Base-by-base conservation (phyloP, 2,329 filamentous ascomycete genomes). In the Tolypocladium nubicola region DNA sequence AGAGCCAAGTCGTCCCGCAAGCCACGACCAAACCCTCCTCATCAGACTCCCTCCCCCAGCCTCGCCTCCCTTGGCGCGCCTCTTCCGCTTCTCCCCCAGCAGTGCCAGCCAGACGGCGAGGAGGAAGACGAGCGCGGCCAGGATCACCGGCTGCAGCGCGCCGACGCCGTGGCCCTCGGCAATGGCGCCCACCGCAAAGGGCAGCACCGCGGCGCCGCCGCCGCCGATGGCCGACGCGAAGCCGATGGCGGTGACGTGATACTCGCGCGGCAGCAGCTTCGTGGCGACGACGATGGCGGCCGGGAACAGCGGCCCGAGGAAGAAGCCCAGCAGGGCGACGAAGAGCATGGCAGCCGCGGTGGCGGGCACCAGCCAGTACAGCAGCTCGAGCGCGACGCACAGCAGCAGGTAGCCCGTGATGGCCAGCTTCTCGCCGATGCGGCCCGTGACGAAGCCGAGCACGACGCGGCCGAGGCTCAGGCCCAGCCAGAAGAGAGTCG, bases 401-500 rank as follows among this genome's bases (percentile, higher is more conserved):
- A 85, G 67, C 4, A 80, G 65, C 9, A 93, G 77, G 68, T 94
- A 95, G 13, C 75, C 67, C 7, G 77, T 70, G 55, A 87, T 80
- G 43, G 84, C 80, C 19, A 81, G 67, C 67, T 87, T 89, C 73
- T 93, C 90, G 0, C 89, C 89, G 21, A 90, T 75, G 2, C 79
- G 75, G 2, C 86, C 85, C 1, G 90, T 95, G 4, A 92, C 75
- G 63, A 95, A 94, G 0, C 89, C 89, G 19, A 95, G 71, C 0
- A 85, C 69, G 3, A 94, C 74, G 1, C 90, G 77, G 0, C 90
- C 90, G 0, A 90, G 70, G 0, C 89, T 92, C 61, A 95, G 78
- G 0, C 90, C 90, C 47, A 90, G 79, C 90, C 90, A 96, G 73
- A 93, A 95, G 0, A 89, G 86, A 0, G 89, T 93, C 0, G 85